Evolutionary conservation across 2,329 filamentous ascomycete species (phyloP).

Genomic region (Pseudogymnoascus sp.): DNA sequence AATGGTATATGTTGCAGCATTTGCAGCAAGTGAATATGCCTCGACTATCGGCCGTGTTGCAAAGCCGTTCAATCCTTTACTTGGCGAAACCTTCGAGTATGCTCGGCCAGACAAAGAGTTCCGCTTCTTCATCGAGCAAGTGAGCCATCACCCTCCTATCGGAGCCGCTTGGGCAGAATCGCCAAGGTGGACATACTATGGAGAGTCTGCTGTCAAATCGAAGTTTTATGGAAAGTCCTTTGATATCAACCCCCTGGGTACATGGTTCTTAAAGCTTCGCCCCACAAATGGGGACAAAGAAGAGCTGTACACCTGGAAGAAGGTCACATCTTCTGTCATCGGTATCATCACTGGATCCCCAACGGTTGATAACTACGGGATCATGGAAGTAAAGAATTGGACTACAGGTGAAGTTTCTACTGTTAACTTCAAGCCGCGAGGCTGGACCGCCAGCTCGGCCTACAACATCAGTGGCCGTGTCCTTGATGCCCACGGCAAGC

Average conservation of each 20-base stretch:
- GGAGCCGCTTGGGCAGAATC: conserved; percentile 90
- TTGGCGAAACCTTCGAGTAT: conserved; percentile 97
- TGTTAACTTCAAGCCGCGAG: conserved; percentile 88
- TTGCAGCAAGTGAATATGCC: conserved; percentile 92
- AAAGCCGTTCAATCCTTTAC: conserved; percentile 93
- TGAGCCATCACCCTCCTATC: conserved; percentile 92
- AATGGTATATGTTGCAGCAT: conserved; percentile 88
- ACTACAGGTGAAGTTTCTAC: conserved; percentile 85
- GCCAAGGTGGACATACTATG: conserved; percentile 93
- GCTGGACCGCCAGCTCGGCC: conserved; percentile 90
- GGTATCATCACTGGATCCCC: conserved; percentile 97
- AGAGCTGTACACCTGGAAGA: conserved; percentile 97
- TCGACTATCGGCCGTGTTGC: conserved; percentile 94
- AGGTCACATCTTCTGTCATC: conserved; percentile 94
- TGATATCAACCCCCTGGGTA: conserved; percentile 91
- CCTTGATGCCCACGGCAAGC: conserved; percentile 67
- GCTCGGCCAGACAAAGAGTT: conserved; percentile 93
- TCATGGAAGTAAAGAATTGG: conserved; percentile 97
- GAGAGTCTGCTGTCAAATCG: conserved; percentile 88
- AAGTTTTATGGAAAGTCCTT: conserved; percentile 98
- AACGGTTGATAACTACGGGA: conserved; percentile 93
- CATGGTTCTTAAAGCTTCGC: conserved; percentile 87
- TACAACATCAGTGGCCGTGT: conserved; percentile 86
- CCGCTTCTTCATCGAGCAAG: conserved; percentile 97
- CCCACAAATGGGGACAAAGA: conserved; percentile 67